Evolutionary conservation across 1,139 yeast genomes (phyloP).

Genomic region (Debaryomyces coudertii): DNA sequence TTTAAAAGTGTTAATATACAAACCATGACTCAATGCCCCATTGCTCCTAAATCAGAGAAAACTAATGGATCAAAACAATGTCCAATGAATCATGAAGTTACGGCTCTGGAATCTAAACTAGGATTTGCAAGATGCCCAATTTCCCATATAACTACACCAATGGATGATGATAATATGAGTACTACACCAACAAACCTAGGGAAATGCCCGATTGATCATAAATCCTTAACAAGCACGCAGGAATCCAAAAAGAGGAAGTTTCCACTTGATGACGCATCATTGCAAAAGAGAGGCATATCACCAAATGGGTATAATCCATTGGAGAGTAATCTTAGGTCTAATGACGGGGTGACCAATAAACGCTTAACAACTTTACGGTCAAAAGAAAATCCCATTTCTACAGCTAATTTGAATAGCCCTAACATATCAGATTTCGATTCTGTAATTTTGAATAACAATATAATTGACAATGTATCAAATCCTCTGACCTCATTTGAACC

Average conservation of each 20-base stretch:
- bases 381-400: not conserved
- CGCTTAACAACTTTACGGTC: not conserved
- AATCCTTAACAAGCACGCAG: not conserved
- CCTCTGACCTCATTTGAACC: not conserved
- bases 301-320: slow-evolving; percentile 22
- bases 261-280: slow-evolving; percentile 36
- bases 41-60: slow-evolving; percentile 10
- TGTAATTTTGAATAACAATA: not conserved
- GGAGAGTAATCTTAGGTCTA: slow-evolving; percentile 31
- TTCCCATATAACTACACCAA: slow-evolving; percentile 32
- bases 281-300: slow-evolving; percentile 18
- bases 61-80: not conserved
- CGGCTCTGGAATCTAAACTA: not conserved
- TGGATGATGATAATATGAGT: slow-evolving; percentile 15
- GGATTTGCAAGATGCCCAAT: slow-evolving; percentile 34
- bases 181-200: slow-evolving; percentile 1
- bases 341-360: not conserved
- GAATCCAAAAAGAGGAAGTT: slow-evolving; percentile 26
- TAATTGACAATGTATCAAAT: slow-evolving; percentile 1
- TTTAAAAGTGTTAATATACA: slow-evolving; percentile 21
- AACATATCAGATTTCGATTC: not conserved
- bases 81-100: not conserved
- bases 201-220: slow-evolving; percentile 25
- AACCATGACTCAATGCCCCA: slow-evolving; percentile 20
- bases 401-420: not conserved